Conservation (phyloP, 2,329 filamentous ascomycete species). For the Apiospora rasikravindrae region DNA sequence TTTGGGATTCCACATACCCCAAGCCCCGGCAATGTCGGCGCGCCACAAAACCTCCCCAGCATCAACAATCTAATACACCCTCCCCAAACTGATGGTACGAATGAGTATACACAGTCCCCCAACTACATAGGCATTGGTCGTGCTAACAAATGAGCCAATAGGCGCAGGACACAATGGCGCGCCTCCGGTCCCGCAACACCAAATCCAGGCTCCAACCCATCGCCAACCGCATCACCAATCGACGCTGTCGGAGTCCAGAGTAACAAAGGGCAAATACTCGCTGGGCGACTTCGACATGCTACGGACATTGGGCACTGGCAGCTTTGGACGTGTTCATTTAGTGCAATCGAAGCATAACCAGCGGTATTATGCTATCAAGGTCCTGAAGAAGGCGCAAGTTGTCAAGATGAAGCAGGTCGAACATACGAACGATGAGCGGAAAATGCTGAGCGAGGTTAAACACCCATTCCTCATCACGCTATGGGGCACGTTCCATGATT, state of each 20-base stretch:
- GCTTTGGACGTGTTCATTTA: slow-evolving; percentile 94
- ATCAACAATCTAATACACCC: slow-evolving; percentile 85
- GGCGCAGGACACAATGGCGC: slow-evolving; percentile 42
- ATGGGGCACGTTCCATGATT: slow-evolving; percentile 98
- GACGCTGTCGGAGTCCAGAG: slow-evolving; percentile 53
- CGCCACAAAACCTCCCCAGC: slow-evolving; percentile 72
- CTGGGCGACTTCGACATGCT: slow-evolving; percentile 88
- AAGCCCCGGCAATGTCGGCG: slow-evolving; percentile 36
- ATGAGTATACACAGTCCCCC: background rate
- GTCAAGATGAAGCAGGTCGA: slow-evolving; percentile 99
- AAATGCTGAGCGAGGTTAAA: slow-evolving; percentile 95
- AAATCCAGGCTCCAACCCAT: slow-evolving; percentile 35
- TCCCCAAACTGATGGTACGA: slow-evolving; percentile 51
- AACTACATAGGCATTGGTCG: slow-evolving; percentile 18
- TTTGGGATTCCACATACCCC: slow-evolving; percentile 50
- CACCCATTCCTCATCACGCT: slow-evolving; percentile 97
- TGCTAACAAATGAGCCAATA: slow-evolving; percentile 27
- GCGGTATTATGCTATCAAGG: slow-evolving; percentile 97
- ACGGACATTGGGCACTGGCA: slow-evolving; percentile 92
- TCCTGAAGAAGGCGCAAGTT: slow-evolving; percentile 97
- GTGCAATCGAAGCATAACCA: slow-evolving; percentile 99
- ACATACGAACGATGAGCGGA: slow-evolving; percentile 96
- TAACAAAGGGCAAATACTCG: slow-evolving; percentile 97
- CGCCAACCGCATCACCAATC: slow-evolving; percentile 35
- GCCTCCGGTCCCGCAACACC: slow-evolving; percentile 36